These are phyloP conservation scores for Parathielavia appendiculata DNA, from an alignment of 495 filamentous ascomycete species.

Conservation along the genomic window DNA sequence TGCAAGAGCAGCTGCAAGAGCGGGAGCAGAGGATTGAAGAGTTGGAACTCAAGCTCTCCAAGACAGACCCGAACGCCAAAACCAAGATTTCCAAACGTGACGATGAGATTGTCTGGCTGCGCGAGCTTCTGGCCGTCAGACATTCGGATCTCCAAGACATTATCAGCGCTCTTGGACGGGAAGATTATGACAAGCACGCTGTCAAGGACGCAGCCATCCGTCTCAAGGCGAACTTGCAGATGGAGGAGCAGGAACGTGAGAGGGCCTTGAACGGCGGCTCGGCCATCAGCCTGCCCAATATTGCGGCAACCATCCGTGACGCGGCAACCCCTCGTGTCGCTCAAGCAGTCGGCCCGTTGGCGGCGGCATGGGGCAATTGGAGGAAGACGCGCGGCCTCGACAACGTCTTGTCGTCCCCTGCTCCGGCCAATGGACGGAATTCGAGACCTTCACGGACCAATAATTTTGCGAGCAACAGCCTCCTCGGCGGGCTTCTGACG, in stretches of 20 bases:
- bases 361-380: slow-evolving; percentile 65
- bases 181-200: slow-evolving; percentile 65
- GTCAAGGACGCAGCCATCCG: slow-evolving; percentile 89
- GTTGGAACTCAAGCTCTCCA: slow-evolving; percentile 65
- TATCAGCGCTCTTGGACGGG: slow-evolving; percentile 68
- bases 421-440: slow-evolving; percentile 37
- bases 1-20: slow-evolving; percentile 94
- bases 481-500: slow-evolving; percentile 73
- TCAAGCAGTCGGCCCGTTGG: slow-evolving; percentile 69
- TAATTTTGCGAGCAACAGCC: slow-evolving; percentile 30
- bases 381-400: slow-evolving; percentile 70
- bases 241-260: slow-evolving; percentile 94
- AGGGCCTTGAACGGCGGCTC: slow-evolving; percentile 53
- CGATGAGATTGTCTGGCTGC: slow-evolving; percentile 91
- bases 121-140: slow-evolving; percentile 85
- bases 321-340: slow-evolving; percentile 73
- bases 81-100: slow-evolving; percentile 81
- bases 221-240: slow-evolving; percentile 88
- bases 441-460: slow-evolving; percentile 62
- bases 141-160: slow-evolving; percentile 90
- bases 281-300: slow-evolving; percentile 49
- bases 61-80: slow-evolving; percentile 65
- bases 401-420: slow-evolving; percentile 35
- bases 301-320: slow-evolving; percentile 48
- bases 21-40: slow-evolving; percentile 84